Conservation (phyloP, 441 rosid species). For the Populus hybrid region DNA sequence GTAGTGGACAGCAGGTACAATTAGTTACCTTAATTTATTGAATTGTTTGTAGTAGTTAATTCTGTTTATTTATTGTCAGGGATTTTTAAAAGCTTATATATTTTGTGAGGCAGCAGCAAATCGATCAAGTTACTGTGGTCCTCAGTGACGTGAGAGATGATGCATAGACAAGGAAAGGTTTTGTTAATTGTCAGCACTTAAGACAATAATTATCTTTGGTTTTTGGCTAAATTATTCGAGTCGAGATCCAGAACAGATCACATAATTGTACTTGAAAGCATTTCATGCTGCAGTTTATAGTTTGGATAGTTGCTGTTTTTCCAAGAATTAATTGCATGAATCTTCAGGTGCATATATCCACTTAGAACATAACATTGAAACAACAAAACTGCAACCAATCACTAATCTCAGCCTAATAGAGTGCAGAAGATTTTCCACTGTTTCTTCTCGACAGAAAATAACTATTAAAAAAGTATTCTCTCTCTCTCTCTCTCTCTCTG, state of each 20-base stretch:
- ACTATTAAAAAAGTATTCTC: background rate
- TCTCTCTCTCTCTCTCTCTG: no score
- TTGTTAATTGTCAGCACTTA: background rate
- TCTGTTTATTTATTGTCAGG: background rate
- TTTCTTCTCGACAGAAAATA: background rate
- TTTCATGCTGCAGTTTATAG: background rate
- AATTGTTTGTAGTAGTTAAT: background rate
- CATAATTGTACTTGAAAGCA: background rate
- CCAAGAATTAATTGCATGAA: background rate
- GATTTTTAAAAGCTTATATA: background rate
- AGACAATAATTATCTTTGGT: background rate
- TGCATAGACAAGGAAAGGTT: background rate
- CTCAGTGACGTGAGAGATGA: slow-evolving; percentile 1
- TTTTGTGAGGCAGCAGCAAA: slow-evolving; percentile 13
- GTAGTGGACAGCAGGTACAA: background rate
- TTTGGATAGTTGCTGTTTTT: background rate
- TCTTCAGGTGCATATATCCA: background rate
- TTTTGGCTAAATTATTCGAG: background rate
- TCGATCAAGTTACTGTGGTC: background rate
- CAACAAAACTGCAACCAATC: background rate
- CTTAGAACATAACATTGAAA: background rate
- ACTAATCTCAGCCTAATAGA: no score
- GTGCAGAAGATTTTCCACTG: background rate
- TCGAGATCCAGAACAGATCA: no score
- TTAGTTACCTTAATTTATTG: background rate